Conservation (phyloP, 495 filamentous ascomycete genomes). For the Astrothelium subdiscretum region DNA sequence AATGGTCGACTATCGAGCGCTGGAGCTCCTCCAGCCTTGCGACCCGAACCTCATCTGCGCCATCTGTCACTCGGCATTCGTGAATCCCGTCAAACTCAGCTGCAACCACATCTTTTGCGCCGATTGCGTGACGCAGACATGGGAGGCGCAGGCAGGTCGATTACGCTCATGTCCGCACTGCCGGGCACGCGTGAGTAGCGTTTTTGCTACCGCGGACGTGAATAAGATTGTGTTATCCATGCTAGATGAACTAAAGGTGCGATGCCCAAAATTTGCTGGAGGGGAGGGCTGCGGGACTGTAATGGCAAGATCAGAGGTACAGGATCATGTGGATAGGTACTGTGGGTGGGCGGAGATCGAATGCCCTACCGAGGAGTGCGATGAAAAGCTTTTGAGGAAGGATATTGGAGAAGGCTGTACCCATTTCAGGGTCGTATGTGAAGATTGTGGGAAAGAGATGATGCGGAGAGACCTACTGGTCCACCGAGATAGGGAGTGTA, state of each 20-base stretch:
- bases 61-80: conserved; percentile 67
- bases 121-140: conserved; percentile 45
- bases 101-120: conserved; percentile 73
- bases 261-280: conserved; percentile 48
- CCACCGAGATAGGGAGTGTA: conserved; percentile 41
- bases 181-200: conserved; percentile 15
- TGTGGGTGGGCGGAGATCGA: conserved; percentile 55
- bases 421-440: conserved; percentile 43
- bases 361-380: conserved; percentile 40
- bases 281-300: conserved; percentile 51
- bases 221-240: conserved; percentile 46
- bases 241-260: conserved; percentile 64
- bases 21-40: conserved; percentile 57
- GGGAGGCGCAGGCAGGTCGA: conserved; percentile 9
- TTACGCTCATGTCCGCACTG: conserved; percentile 28
- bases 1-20: conserved; percentile 49
- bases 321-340: conserved; percentile 63
- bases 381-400: conserved; percentile 36
- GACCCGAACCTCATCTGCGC: conserved; percentile 75
- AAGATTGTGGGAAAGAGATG: conserved; percentile 41
- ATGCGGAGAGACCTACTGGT: conserved; percentile 49
- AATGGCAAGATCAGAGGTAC: conserved; percentile 53
- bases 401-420: conserved; percentile 46
- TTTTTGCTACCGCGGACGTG: conserved; percentile 4
- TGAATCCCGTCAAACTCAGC: conserved; percentile 55